phyloP scores from a whole-genome alignment of 2,329 filamentous ascomycete species.

The Amphichorda felina region DNA sequence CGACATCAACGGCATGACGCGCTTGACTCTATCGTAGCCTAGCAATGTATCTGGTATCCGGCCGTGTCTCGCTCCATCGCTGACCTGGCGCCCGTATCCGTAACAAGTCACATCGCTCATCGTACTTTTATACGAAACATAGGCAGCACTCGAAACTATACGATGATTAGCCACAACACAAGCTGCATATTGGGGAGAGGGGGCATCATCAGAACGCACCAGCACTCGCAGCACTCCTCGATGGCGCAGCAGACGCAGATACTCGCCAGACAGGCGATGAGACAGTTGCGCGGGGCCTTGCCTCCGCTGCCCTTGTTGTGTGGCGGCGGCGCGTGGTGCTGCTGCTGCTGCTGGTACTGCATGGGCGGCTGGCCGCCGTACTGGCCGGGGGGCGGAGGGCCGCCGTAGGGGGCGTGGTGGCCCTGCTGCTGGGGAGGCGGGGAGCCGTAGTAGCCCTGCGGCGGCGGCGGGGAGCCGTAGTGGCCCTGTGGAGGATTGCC shows the following conservation, averaged over 20 bases:
- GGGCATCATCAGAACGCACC: constrained; percentile 18
- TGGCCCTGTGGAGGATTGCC: neutral
- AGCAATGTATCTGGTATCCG: too few species aligned
- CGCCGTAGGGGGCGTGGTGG: constrained; percentile 9
- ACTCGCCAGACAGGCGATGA: constrained; percentile 33
- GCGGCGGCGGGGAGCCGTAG: too few species aligned
- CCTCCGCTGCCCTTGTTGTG: constrained; percentile 5
- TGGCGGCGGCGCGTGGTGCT: constrained; percentile 17
- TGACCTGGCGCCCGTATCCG: too few species aligned
- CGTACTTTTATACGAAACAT: constrained; percentile 19
- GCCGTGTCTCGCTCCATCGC: too few species aligned
- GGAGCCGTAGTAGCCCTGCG: neutral
- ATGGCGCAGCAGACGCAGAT: constrained; percentile 38
- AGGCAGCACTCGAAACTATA: constrained; percentile 28
- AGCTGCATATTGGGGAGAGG: neutral
- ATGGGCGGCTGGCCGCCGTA: constrained; percentile 21
- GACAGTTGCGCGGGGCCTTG: constrained; percentile 21
- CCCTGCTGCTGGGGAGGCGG: neutral
- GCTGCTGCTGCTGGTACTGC: constrained; percentile 27
- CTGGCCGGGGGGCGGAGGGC: constrained; percentile 1
- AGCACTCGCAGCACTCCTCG: constrained; percentile 38
- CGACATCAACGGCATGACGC: too few species aligned
- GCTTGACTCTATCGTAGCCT: too few species aligned
- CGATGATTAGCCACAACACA: constrained; percentile 4
- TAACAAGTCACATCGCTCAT: too few species aligned